Conservation (phyloP, 495 filamentous ascomycete genomes). For the Astrocystis sublimbata region DNA sequence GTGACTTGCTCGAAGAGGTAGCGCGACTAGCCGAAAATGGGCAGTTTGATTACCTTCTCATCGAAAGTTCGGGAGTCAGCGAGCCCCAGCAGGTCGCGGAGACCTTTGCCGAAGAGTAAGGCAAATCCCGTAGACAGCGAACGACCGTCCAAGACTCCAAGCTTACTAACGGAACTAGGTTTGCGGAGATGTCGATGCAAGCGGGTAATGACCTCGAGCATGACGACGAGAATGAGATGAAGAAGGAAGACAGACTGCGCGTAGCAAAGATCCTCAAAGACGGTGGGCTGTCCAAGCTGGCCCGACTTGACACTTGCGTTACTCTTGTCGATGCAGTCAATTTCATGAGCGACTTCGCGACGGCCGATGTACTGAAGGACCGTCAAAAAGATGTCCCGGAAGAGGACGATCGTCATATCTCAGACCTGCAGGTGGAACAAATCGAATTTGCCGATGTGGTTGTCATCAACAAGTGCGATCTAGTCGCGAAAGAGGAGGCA, state of each 20-base stretch:
- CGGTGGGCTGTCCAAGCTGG: constrained; percentile 54
- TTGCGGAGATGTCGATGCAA: constrained; percentile 27
- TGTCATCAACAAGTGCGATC: constrained; percentile 54
- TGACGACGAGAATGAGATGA: constrained; percentile 21
- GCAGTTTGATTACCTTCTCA: constrained; percentile 58
- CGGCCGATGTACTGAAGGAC: constrained; percentile 56
- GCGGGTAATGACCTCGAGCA: constrained; percentile 27
- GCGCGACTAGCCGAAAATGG: constrained; percentile 50
- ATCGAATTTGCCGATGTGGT: constrained; percentile 64
- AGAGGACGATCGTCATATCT: constrained; percentile 62
- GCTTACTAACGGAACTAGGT: constrained; percentile 29
- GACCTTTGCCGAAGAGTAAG: constrained; percentile 58
- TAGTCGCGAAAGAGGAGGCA: constrained; percentile 38
- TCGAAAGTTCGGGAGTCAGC: constrained; percentile 62
- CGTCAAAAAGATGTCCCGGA: constrained; percentile 42
- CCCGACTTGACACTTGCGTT: constrained; percentile 59
- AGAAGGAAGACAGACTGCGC: constrained; percentile 34
- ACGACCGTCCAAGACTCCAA: neutral
- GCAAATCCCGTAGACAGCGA: constrained; percentile 24
- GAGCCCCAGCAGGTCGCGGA: constrained; percentile 66
- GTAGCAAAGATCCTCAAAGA: constrained; percentile 36
- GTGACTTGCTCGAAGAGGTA: constrained; percentile 58
- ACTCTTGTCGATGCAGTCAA: constrained; percentile 62
- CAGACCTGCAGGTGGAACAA: constrained; percentile 62
- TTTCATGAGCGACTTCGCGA: constrained; percentile 58